Conservation (phyloP, 164 flowering plant genomes). For the Dillenia turbinata region DNA sequence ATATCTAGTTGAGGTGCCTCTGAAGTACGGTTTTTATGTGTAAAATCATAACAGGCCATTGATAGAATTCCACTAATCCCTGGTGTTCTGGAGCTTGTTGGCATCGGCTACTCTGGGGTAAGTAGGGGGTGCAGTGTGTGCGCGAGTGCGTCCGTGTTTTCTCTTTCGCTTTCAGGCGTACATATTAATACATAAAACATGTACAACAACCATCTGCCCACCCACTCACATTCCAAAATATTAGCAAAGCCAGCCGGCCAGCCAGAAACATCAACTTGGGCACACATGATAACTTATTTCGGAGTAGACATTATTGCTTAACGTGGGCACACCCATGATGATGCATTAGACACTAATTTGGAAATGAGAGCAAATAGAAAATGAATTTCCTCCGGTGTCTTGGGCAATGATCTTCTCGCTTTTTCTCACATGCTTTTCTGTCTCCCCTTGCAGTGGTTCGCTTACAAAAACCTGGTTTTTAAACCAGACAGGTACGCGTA, state of each 20-base stretch:
- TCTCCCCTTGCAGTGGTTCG: conserved; percentile 72
- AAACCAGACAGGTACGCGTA: conserved; percentile 70
- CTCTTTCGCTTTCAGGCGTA: neutral
- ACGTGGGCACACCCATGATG: too few species aligned
- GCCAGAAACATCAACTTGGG: neutral
- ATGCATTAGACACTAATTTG: too few species aligned
- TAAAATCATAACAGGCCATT: conserved; percentile 54
- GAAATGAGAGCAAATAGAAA: too few species aligned
- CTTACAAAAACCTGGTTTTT: conserved; percentile 68
- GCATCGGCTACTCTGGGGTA: conserved; percentile 91
- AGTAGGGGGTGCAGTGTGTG: conserved; percentile 12
- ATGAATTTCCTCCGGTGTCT: too few species aligned
- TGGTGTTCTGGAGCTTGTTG: conserved; percentile 79
- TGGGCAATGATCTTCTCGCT: neutral
- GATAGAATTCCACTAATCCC: conserved; percentile 91
- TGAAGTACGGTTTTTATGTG: neutral
- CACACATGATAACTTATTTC: neutral
- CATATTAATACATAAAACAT: neutral
- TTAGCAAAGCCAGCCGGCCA: too few species aligned
- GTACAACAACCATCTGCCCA: too few species aligned
- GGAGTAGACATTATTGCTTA: neutral
- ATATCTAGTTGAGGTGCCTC: too few species aligned
- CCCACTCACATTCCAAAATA: too few species aligned
- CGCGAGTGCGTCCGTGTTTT: too few species aligned
- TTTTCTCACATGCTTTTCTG: neutral